Evolutionary conservation across 2,329 filamentous ascomycete genomes (phyloP).

Genomic region (Simplicillium aogashimaense): DNA sequence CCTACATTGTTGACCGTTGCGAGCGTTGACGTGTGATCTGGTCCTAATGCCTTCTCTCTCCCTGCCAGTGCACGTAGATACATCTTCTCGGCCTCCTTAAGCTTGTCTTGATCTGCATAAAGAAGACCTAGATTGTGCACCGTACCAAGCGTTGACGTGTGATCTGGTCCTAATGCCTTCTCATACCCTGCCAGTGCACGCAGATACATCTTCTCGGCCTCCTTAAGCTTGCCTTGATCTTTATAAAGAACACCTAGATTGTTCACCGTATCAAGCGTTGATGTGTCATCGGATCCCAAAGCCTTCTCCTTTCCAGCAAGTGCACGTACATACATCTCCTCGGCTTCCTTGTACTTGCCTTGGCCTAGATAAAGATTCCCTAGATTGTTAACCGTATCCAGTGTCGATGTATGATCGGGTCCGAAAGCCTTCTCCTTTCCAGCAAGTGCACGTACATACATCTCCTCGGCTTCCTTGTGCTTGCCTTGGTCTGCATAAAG

Average conservation of each 20-base stretch:
- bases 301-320: constrained; percentile 10
- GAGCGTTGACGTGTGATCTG: constrained; percentile 8
- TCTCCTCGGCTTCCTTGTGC: constrained; percentile 14
- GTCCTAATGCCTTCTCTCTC: constrained; percentile 9
- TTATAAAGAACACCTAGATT: constrained; percentile 12
- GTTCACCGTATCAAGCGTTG: neutral
- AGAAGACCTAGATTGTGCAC: constrained; percentile 12
- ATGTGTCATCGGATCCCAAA: constrained; percentile 2
- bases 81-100: constrained; percentile 6
- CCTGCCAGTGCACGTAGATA: constrained; percentile 7
- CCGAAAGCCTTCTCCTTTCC: constrained; percentile 12
- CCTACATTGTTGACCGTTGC: constrained; percentile 11
- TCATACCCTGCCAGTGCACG: constrained; percentile 10
- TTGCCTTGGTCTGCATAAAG: constrained; percentile 14
- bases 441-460: constrained; percentile 10
- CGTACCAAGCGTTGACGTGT: constrained; percentile 7
- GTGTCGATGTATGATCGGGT: constrained; percentile 1
- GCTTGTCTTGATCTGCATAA: constrained; percentile 10
- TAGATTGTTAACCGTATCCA: constrained; percentile 6
- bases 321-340: constrained; percentile 12
- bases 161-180: constrained; percentile 8
- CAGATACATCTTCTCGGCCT: constrained; percentile 14
- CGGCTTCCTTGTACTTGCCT: constrained; percentile 14
- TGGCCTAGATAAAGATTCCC: constrained; percentile 13
- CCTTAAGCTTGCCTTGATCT: constrained; percentile 11